These are phyloP conservation scores for Ophiobolus disseminans DNA, from an alignment of 2,329 filamentous ascomycete species.

Conservation along the genomic window DNA sequence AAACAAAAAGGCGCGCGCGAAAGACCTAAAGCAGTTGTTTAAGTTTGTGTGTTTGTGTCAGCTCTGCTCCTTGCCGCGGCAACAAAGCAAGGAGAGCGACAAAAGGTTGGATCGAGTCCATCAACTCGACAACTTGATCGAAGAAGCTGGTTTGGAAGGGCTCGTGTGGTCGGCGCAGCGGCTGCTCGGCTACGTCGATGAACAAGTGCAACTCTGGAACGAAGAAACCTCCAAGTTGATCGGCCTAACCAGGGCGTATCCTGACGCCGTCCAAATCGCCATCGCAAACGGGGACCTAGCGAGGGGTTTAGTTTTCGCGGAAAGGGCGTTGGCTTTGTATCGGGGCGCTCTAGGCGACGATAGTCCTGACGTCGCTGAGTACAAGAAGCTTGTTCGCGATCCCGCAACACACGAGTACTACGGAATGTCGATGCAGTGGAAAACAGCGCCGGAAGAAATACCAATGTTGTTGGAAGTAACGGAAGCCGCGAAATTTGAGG, in stretches of 20 bases:
- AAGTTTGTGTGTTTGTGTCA: slow-evolving; percentile 46
- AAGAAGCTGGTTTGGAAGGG: slow-evolving; percentile 12
- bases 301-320: slow-evolving; percentile 38
- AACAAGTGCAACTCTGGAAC: slow-evolving; percentile 34
- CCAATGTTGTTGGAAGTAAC: too few species aligned
- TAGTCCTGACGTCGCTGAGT: slow-evolving; percentile 22
- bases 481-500: too few species aligned
- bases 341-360: slow-evolving; percentile 21
- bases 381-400: slow-evolving; percentile 14
- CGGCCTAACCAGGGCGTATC: slow-evolving; percentile 29
- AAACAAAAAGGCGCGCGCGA: not conserved
- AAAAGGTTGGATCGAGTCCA: slow-evolving; percentile 30
- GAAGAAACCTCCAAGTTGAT: slow-evolving; percentile 28
- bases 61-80: slow-evolving; percentile 46
- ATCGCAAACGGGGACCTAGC: slow-evolving; percentile 42
- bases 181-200: slow-evolving; percentile 30
- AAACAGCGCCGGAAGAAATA: slow-evolving; percentile 21
- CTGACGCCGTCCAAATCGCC: slow-evolving; percentile 34
- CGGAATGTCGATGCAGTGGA: slow-evolving; percentile 31
- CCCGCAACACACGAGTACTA: slow-evolving; percentile 19
- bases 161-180: slow-evolving; percentile 12
- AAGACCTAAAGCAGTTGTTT: slow-evolving; percentile 31
- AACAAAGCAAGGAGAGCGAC: slow-evolving; percentile 44
- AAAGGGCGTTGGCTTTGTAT: slow-evolving; percentile 18
- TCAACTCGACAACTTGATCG: slow-evolving; percentile 31